Evolutionary conservation across 257 asterid species (phyloP).

Genomic region (Eustoma russellianum): DNA sequence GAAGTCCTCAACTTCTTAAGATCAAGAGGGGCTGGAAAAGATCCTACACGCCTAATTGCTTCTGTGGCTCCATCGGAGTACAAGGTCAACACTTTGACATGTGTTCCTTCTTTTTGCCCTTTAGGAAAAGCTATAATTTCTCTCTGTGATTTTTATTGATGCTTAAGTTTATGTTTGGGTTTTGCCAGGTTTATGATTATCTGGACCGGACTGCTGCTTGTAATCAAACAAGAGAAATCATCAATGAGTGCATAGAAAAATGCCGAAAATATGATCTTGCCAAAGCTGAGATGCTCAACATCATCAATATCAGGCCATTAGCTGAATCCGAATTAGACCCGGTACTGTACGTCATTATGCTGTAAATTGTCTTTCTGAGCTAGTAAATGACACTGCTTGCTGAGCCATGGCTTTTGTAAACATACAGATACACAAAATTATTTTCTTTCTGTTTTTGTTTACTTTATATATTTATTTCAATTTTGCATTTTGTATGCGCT

Average conservation of each 20-base stretch:
- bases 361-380: background rate
- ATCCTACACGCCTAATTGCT: constrained; percentile 54
- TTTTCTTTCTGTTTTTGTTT: no score
- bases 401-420: background rate
- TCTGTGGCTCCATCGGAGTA: constrained; percentile 56
- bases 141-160: background rate
- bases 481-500: background rate
- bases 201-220: constrained; percentile 54
- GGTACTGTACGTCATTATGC: constrained; percentile 27
- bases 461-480: background rate
- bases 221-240: constrained; percentile 46
- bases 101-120: constrained; percentile 1
- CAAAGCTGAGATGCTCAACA: constrained; percentile 64
- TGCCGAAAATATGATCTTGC: constrained; percentile 43
- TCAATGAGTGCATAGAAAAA: constrained; percentile 31
- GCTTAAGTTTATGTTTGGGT: constrained; percentile 7
- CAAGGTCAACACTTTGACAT: constrained; percentile 35
- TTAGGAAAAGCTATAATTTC: background rate
- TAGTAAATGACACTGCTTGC: background rate
- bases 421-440: no score
- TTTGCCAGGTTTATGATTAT: constrained; percentile 63
- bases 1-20: constrained; percentile 71
- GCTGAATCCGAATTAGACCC: constrained; percentile 38
- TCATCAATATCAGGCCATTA: constrained; percentile 59
- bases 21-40: constrained; percentile 78